Base-by-base conservation (phyloP, 2,329 filamentous ascomycete species). In the Colletotrichum sojae region DNA sequence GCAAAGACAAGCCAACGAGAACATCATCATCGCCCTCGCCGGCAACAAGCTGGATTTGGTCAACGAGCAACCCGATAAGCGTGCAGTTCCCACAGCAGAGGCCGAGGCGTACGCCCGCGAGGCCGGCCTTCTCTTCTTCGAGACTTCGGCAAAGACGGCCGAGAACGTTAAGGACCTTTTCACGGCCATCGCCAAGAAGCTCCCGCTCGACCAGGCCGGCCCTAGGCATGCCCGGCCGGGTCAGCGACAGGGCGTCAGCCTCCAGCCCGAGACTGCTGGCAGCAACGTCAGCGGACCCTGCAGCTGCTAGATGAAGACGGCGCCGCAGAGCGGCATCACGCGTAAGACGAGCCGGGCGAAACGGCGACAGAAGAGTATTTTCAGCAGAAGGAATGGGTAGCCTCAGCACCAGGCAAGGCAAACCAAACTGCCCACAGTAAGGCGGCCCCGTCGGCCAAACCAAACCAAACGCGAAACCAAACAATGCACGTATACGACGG, bases 1-100 rank as follows among this genome's bases (percentile, higher is more conserved):
- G 63, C 96, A 99, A 83, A 92, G 96, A 79, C 96, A 99, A 84
- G 96, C 97, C 72, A 99, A 98, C 85, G 96, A 99, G 83, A 98
- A 98, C 83, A 99, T 99, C 81, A 95, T 99, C 82, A 99, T 99
- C 78, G 96, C 96, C 54, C 90, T 99, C 51, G 96, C 95, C 61
- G 96, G 96, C 72, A 99, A 99, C 88, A 98, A 99, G 85, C 87
- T 97, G 78, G 96, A 99, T 88, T 86, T 99, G 75, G 96, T 98
- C 71, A 95, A 91, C 72, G 95, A 97, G 78, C 93, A 94, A 79
- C 95, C 95, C 55, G 95, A 98, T 81, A 98, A 98, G 89, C 92
- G 96, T 77, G 96, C 95, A 49, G 96, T 99, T 71, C 80, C 91
- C 70, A 92, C 93, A 22, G 92, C 92, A 74, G 96, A 99, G 76